Base-by-base conservation (phyloP, 2,329 filamentous ascomycete genomes). In the Colletotrichum camelliae region DNA sequence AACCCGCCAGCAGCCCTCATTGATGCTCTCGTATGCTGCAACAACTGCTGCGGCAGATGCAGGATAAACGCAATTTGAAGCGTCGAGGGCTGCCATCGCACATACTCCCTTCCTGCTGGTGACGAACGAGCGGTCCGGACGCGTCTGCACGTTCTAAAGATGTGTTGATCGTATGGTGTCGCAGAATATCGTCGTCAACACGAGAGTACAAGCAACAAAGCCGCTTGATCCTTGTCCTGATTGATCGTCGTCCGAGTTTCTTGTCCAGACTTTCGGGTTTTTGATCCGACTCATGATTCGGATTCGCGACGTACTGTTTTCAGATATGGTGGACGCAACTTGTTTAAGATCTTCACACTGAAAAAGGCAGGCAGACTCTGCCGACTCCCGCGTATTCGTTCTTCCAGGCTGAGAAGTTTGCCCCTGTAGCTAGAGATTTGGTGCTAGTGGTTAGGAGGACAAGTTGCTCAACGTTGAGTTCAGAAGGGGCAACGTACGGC, bases 1-100 rank as follows among this genome's bases (percentile, higher is more conserved):
- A n/a, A 6, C 5, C 1, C 0, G 43, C 4, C 18, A 21, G 13
- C 5, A 2, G 1, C 0, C n/a, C 3, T 52, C 2, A 13, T 52
- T 1, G 21, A 21, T 33, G 29, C 43, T 48, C 43, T 43, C 29
- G 10, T 9, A 10, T 5, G 29, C 18, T 55, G 8, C 29, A 55
- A 29, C 16, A 55, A 21, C 4, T 52, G 0, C 43, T 21, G 43
- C 43, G n/a, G 2, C 43, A 21, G 12, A 52, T 21, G n/a, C 1
- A 52, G 43, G 43, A 48, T 48, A n/a, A 48, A 4, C 31, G n/a
- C 10, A 27, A n/a, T 66, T 21, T 2, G 43, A 2, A 67, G 27
- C 18, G 15, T 24, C 35, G 37, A 65, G 24, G 24, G 16, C n/a
- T 2, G 37, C 4, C 4, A 31, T 3, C 18, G 21, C 31, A 65